Percentiles rank a stretch among this genome's conserved stretches.
phyloP scores from a whole-genome alignment of 192 early-diverging fungal species.

The Cetraspora pellucida region DNA sequence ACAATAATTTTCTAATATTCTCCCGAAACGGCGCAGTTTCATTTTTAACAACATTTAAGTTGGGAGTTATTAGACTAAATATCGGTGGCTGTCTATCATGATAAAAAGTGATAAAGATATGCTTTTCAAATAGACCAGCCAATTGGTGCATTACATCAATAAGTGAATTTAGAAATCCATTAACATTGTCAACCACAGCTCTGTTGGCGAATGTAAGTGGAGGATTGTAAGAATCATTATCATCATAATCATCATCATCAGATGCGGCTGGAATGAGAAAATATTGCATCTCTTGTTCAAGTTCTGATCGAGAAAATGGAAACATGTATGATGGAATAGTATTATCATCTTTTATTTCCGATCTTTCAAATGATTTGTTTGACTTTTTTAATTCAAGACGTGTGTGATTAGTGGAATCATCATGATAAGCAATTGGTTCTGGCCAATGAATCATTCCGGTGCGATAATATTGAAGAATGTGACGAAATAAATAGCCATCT shows the following conservation, averaged over 20 bases:
- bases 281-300: conserved; percentile 18
- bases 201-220: conserved; percentile 11
- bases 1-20: neutral
- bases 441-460: conserved; percentile 23
- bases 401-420: neutral
- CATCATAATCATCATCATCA: neutral
- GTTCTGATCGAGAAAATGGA: neutral
- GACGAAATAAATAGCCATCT: conserved; percentile 24
- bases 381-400: neutral
- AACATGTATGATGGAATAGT: neutral
- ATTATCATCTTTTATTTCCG: neutral
- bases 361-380: neutral
- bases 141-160: conserved; percentile 1
- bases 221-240: neutral
- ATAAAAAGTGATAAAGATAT: conserved; percentile 18
- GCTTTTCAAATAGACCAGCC: conserved; percentile 7
- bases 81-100: conserved; percentile 3
- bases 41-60: neutral
- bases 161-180: conserved; percentile 16
- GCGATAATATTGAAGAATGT: conserved; percentile 29
- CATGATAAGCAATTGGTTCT: neutral
- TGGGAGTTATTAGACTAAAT: conserved; percentile 17
- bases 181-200: conserved; percentile 19
- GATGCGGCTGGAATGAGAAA: conserved; percentile 3
- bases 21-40: conserved; percentile 8